Conservation (phyloP, 495 filamentous ascomycete genomes). For the Penicillium coprophilum region DNA sequence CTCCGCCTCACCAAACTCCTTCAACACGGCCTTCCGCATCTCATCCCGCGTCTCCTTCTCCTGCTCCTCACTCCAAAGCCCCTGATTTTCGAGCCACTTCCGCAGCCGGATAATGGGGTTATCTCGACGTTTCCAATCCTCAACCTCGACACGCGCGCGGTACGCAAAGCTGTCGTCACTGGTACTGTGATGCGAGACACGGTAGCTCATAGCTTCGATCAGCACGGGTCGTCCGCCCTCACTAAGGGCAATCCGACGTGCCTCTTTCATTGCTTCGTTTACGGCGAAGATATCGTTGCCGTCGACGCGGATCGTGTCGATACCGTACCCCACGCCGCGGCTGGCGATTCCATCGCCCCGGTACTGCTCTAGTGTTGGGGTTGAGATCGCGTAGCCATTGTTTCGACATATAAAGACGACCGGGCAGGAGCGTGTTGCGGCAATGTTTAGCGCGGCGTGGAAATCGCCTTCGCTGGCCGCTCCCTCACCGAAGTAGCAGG, state of each 20-base stretch:
- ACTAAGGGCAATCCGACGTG: conserved; percentile 71
- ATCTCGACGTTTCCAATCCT: conserved; percentile 96
- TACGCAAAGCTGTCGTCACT: conserved; percentile 98
- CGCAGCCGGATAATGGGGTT: conserved; percentile 89
- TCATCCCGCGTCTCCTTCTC: conserved; percentile 70
- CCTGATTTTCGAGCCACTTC: conserved; percentile 85
- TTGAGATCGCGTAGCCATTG: conserved; percentile 95
- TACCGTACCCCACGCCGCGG: conserved; percentile 92
- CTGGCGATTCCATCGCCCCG: conserved; percentile 95
- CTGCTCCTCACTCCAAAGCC: conserved; percentile 78
- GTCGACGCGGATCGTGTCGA: conserved; percentile 94
- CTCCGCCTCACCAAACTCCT: conserved; percentile 84
- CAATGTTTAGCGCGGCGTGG: conserved; percentile 94
- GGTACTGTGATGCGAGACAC: conserved; percentile 95
- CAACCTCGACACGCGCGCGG: conserved; percentile 88
- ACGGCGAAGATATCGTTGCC: conserved; percentile 98
- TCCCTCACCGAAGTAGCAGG: conserved; percentile 97
- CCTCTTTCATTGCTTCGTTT: conserved; percentile 75
- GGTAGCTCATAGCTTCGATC: conserved; percentile 97
- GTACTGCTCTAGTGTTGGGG: conserved; percentile 93
- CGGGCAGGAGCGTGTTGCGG: conserved; percentile 87
- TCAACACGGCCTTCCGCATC: conserved; percentile 71
- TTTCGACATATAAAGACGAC: conserved; percentile 96
- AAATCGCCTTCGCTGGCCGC: conserved; percentile 97
- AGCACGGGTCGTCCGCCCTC: conserved; percentile 79